Base-by-base conservation (phyloP, 805 yeast species). In the Zygoascus ofunaensis region DNA sequence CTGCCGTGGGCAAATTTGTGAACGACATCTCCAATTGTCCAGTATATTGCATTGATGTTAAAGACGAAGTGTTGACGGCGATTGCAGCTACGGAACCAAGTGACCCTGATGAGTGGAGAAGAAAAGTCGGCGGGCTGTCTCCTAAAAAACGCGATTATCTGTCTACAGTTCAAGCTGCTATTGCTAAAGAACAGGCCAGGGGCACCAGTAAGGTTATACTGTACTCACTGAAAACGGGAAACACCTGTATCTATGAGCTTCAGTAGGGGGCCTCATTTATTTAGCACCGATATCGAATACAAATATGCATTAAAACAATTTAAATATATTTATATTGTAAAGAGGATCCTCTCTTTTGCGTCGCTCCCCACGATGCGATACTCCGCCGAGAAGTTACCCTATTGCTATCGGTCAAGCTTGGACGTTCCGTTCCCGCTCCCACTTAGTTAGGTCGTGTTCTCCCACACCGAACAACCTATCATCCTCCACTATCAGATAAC, bases 41-140 rank as follows among this genome's bases (percentile, higher is more conserved):
- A 0, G 74, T 90, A 0, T 70, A 87, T 39, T 75, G 82, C 0
- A 76, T 90, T 28, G 97, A 90, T 58, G 63, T 79, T 10, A 72
- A 81, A 49, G 95, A 86, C 53, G 97, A 87, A 49, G 83, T 86
- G 2, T 61, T 92, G 49, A 90, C 87, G 41, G 83, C 87, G 73
- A 83, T 90, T 34, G 41, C 50, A 5, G 46, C 54, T 5, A 49
- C 60, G 0, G 48, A 63, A 3, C 63, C 64, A 8, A 49, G 49
- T 26, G 51, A 55, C 12, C 49, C 49, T 4, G 68, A 64, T 21
- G 68, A 64, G 44, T 80, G 87, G 86, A 66, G 81, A 42, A 73
- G 94, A 54, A 82, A 84, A 52, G 87, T 90, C 3, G 84, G 89
- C 5, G 87, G 90, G 17, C 76, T 82, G 2, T 79, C 85, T n/a